A percentile compares a stretch with the other conserved stretches of the same genome.
phyloP scores from a whole-genome alignment of 1,284 basidiomycete genomes.

The Ceratobasidium sp. region DNA sequence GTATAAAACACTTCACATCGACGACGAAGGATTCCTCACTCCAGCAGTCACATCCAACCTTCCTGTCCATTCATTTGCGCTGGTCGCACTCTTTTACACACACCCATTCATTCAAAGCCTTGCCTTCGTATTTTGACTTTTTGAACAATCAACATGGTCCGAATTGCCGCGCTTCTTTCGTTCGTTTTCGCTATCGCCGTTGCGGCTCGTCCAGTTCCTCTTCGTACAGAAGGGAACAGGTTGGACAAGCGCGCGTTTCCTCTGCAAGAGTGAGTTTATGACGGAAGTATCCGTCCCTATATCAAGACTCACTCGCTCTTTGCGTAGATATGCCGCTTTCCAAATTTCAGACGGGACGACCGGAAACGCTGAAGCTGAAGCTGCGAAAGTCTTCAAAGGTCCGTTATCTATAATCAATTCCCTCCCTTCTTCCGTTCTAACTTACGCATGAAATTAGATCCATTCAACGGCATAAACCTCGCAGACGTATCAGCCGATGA shows the following conservation, averaged over 20 bases:
- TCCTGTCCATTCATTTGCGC: conserved; percentile 24
- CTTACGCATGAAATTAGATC: no score
- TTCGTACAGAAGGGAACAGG: neutral
- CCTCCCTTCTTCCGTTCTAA: no score
- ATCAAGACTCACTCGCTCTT: neutral
- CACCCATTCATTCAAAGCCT: conserved; percentile 2
- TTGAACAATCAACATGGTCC: conserved; percentile 5
- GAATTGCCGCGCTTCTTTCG: conserved; percentile 12
- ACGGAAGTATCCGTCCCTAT: no score
- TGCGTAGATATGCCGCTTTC: conserved; percentile 57
- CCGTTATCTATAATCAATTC: conserved; percentile 48
- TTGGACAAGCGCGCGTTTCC: neutral
- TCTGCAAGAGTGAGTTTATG: neutral
- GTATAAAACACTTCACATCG: neutral
- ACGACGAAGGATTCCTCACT: conserved; percentile 16
- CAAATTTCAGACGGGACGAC: conserved; percentile 61
- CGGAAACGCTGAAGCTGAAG: conserved; percentile 58
- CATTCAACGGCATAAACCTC: conserved; percentile 56
- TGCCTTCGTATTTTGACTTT: neutral
- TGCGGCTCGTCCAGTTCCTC: conserved; percentile 23
- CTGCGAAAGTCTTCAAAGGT: conserved; percentile 60
- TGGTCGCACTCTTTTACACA: conserved; percentile 18
- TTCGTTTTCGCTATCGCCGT: conserved; percentile 10
- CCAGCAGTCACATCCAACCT: conserved; percentile 34
- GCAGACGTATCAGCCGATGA: conserved; percentile 50